Evolutionary conservation across 441 rosid species (phyloP), one percentile per base, ranked within the genome.

Genomic region (Erysimum pusillum): DNA sequence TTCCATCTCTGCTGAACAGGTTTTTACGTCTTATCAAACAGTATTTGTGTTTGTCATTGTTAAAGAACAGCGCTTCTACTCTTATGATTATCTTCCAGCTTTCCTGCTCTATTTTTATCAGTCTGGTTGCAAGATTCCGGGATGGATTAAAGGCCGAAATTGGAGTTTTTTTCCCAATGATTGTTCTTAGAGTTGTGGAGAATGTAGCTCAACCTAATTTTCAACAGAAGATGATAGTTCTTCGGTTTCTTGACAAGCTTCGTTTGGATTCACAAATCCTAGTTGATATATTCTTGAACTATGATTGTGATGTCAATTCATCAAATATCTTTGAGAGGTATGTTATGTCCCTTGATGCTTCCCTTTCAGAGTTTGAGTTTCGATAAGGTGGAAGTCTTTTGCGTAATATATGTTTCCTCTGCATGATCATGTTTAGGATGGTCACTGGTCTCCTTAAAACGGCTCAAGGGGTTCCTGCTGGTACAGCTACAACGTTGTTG

Each of bases 391-490:
- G 25, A 74, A 71, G 35, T 70, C 35, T 35, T 56, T 46, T 63
- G 51, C 10, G 45, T 58, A 49, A 73, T 74, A 76, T 65, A 39
- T 69, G 20, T 65, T 66, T 54, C 61, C 66, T 67, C 75, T 62
- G 63, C 73, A 54, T 62, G 60, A 51, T 71, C 70, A 74, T 70
- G 67, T 80, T 58, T 86, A 96, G 98, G 85, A 89, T 96, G 98
- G 98, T 96, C 82, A 96, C 91, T 83, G 99, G 99, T 81, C 98
- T 96, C 80, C 98, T 94, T 73, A 96, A 96, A 90, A 94, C 98
- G 69, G 99, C 98, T 68, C 98, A 92, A 88, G 99, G 99, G 76
- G 88, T 84, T 53, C 91, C 96, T 53, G 93, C 98, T 64, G 93
- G 94, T 65, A 80, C 88, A 56, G 75, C 85, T 67, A 87, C 98